These are phyloP conservation scores for Pyrenophora graminea DNA, from an alignment of 2,329 filamentous ascomycete species.

Conservation along the genomic window DNA sequence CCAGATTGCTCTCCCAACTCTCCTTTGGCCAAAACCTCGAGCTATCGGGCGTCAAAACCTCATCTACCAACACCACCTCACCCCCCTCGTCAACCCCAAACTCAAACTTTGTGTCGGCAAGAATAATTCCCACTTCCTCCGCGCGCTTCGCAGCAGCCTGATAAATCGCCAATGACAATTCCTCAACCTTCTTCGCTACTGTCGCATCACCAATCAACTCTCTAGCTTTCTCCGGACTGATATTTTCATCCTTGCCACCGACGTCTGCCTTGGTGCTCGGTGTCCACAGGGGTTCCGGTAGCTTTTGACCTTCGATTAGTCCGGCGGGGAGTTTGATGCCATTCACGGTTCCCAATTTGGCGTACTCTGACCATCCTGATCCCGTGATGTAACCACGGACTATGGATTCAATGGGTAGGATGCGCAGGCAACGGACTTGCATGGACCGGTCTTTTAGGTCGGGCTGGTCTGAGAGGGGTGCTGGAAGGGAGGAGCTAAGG, in stretches of 20 bases:
- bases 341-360: constrained; percentile 75
- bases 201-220: constrained; percentile 65
- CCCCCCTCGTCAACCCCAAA: constrained; percentile 68
- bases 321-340: constrained; percentile 71
- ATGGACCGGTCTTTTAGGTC: constrained; percentile 66
- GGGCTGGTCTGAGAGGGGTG: constrained; percentile 49
- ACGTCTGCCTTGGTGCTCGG: constrained; percentile 84
- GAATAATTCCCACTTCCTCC: constrained; percentile 69
- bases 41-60: constrained; percentile 76
- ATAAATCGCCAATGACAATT: constrained; percentile 68
- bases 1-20: constrained; percentile 65
- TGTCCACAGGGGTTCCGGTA: constrained; percentile 73
- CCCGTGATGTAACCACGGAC: constrained; percentile 91
- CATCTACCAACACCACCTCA: constrained; percentile 76
- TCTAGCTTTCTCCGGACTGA: constrained; percentile 65
- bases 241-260: constrained; percentile 84
- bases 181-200: constrained; percentile 68
- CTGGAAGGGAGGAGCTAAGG: constrained; percentile 61
- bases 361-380: constrained; percentile 80
- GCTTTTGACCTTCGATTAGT: constrained; percentile 69
- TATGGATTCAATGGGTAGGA: constrained; percentile 81
- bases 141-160: constrained; percentile 67
- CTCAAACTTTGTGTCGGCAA: constrained; percentile 78
- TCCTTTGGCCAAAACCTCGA: constrained; percentile 85
- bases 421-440: constrained; percentile 73